Conservation (phyloP, 2,329 filamentous ascomycete species). For the Alternaria brassicae region DNA sequence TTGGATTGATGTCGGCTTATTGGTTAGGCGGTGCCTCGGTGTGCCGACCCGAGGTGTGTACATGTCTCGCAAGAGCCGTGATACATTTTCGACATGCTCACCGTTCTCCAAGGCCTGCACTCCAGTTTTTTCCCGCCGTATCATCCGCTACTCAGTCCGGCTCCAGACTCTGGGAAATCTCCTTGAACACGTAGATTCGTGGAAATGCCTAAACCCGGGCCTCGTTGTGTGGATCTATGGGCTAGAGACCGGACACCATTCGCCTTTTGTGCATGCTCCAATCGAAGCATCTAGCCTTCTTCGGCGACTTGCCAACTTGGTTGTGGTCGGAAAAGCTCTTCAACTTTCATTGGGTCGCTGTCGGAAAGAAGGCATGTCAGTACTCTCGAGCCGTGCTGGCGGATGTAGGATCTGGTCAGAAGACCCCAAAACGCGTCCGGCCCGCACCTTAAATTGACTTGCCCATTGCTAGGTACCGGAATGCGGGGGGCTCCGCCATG, state of each 20-base stretch:
- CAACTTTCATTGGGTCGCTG: constrained; percentile 13
- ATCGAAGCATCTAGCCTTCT: constrained; percentile 7
- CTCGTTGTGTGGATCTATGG: neutral
- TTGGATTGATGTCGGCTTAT: neutral
- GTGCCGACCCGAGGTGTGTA: neutral
- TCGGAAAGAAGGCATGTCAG: constrained; percentile 6
- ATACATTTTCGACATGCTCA: neutral
- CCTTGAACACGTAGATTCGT: constrained; percentile 11
- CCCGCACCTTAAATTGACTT: constrained; percentile 18
- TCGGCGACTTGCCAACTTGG: constrained; percentile 11
- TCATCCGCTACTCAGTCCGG: neutral
- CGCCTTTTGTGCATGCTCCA: neutral
- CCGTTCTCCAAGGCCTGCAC: neutral
- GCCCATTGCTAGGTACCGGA: constrained; percentile 6
- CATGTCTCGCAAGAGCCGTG: neutral
- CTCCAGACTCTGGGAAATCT: constrained; percentile 5
- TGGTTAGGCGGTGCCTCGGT: neutral
- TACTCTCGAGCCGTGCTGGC: neutral
- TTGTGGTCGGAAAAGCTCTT: constrained; percentile 2
- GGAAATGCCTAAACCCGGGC: constrained; percentile 2
- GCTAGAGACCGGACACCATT: constrained; percentile 3
- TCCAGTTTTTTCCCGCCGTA: neutral
- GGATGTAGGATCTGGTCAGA: constrained; percentile 7
- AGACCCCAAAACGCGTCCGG: constrained; percentile 15
- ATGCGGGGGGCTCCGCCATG: constrained; percentile 19